Percentiles rank a stretch among this genome's conserved stretches.
Evolutionary conservation across 2,329 filamentous ascomycete species (phyloP).

Genomic region (Fusarium albidum): DNA sequence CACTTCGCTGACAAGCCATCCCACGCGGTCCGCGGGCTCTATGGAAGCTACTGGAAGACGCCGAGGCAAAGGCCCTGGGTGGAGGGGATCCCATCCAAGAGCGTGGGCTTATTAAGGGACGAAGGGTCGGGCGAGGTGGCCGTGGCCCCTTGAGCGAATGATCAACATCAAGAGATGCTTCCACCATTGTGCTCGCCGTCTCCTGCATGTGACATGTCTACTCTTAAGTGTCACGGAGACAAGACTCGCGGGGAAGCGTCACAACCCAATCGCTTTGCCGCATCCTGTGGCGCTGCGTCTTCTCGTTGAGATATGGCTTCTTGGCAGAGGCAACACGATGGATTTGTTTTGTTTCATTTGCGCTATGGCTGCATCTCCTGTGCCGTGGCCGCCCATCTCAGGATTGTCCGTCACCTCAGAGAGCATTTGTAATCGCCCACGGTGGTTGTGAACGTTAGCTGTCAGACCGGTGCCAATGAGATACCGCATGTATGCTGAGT

Average conservation of each 20-base stretch:
- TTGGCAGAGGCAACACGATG: conserved; percentile 6
- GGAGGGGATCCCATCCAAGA: conserved; percentile 3
- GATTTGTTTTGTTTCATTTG: conserved; percentile 11
- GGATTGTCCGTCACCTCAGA: not conserved
- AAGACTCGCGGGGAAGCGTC: conserved; percentile 6
- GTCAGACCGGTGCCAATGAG: not conserved
- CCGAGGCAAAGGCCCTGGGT: conserved; percentile 7
- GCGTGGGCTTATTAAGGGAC: not conserved
- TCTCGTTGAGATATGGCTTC: conserved; percentile 7
- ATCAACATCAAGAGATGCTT: too few species aligned
- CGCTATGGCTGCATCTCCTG: not conserved
- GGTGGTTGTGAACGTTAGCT: not conserved
- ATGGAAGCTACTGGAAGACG: conserved; percentile 5
- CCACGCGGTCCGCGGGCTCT: not conserved
- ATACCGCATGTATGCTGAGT: not conserved
- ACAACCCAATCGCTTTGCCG: conserved; percentile 13
- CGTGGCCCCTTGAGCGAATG: too few species aligned
- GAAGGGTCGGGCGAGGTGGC: too few species aligned
- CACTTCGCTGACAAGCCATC: not conserved
- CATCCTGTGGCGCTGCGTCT: conserved; percentile 2
- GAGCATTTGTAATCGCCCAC: not conserved
- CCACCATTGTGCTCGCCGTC: not conserved
- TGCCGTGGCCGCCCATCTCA: not conserved
- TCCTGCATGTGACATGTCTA: conserved; percentile 11
- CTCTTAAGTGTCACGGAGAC: conserved; percentile 9